Base-by-base conservation (phyloP, 257 asterid species). In the Nicotiana knightiana region DNA sequence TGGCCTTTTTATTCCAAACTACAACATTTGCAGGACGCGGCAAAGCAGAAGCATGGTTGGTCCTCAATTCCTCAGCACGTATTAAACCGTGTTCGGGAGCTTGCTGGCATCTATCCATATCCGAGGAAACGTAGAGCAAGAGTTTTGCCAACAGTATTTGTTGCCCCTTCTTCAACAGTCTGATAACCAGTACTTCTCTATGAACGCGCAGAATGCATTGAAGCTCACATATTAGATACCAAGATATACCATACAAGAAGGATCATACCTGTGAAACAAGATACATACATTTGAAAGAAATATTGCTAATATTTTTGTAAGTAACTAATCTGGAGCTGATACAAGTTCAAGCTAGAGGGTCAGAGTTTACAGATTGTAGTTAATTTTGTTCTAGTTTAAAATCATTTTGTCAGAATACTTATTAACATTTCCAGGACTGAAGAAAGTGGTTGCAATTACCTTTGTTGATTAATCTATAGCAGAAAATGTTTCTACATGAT, bases 81-180 rank as follows among this genome's bases (percentile, higher is more conserved):
- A 17, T 55, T 80, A 10, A 54, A 30, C 77, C 77, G 53, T 8
- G 83, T 80, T 80, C 53, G 24, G 0, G 77, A 64, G 59, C 75
- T 80, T 53, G 83, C 83, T 48, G 55, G 37, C 83, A 28, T 48
- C 61, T 46, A 80, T 65, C 83, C 83, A 80, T 18, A 80, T 48
- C 43, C 83, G 7, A 80, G 65, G 65, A 10, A 13, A 73, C 26
- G 3, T 51, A 26, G 62, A 73, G 16, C 79, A 51, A 64, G 61
- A 80, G 21, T 46, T 15, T 21, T 17, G 11, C 18, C 83, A 64
- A 80, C 43, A 30, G 46, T 35, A 51, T 26, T 33, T 37, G 24
- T 48, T 5, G 62, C 59, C 32, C 6, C 66, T 46, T 28, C 63
- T 80, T 79, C 73, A 7, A 37, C 1, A 55, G 21, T 79, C 59